phyloP scores from a whole-genome alignment of 441 rosid species.

The Cnidoscolus chayamansa region DNA sequence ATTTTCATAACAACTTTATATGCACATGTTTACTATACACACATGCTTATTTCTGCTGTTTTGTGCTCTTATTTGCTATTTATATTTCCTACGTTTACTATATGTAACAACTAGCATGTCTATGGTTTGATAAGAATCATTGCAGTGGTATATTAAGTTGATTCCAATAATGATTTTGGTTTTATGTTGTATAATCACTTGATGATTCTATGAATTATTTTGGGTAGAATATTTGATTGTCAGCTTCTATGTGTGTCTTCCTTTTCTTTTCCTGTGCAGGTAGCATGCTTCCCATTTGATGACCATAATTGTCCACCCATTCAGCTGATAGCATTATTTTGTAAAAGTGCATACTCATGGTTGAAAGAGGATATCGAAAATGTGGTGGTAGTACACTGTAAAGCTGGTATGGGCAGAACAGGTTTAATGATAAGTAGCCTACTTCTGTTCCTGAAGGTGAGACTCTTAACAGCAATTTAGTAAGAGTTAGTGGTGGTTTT shows the following conservation, averaged over 20 bases:
- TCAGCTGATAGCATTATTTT: conserved; percentile 67
- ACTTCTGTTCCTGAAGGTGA: conserved; percentile 75
- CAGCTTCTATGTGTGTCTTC: not conserved
- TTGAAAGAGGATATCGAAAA: conserved; percentile 80
- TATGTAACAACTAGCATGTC: not conserved
- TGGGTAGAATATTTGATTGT: conserved; percentile 4
- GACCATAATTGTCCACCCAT: conserved; percentile 89
- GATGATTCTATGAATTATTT: not conserved
- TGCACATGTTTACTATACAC: too few relatives aligned
- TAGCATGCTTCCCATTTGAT: conserved; percentile 82
- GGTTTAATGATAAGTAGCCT: conserved; percentile 87
- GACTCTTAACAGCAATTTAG: conserved; percentile 7
- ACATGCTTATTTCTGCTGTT: too few relatives aligned
- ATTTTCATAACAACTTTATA: too few relatives aligned
- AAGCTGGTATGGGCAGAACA: conserved; percentile 89
- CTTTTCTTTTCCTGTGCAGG: conserved; percentile 35
- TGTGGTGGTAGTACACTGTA: conserved; percentile 87
- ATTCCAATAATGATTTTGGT: not conserved
- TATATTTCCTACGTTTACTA: too few relatives aligned
- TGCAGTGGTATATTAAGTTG: not conserved
- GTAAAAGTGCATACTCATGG: conserved; percentile 86
- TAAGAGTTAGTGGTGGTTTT: not conserved
- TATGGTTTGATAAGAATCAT: not conserved
- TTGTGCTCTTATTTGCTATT: too few relatives aligned
- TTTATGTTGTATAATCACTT: not conserved